A percentile compares a stretch with the other conserved stretches of the same genome.
Conservation (phyloP, 1,284 basidiomycete genomes). For the Cryptococcus neoformans region DNA sequence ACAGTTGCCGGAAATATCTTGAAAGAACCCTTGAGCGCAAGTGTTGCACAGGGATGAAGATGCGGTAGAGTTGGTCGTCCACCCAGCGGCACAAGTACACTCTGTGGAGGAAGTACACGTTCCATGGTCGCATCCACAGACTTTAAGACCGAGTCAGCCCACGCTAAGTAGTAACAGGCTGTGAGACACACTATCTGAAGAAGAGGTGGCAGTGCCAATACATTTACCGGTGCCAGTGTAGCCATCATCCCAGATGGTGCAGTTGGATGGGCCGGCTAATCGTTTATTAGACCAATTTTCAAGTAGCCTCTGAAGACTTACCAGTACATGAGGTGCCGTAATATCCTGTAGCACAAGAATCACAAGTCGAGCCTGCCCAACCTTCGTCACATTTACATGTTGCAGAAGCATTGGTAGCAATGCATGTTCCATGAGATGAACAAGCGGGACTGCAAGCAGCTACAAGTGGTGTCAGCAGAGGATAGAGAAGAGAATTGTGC, state of each 20-base stretch:
- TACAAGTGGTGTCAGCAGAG: slow-evolving; percentile 3
- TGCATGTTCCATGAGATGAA: slow-evolving; percentile 28
- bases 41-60: slow-evolving; percentile 40
- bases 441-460: slow-evolving; percentile 33
- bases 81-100: slow-evolving; percentile 51
- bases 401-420: slow-evolving; percentile 3
- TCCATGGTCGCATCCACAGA: slow-evolving; percentile 50
- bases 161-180: too few species aligned
- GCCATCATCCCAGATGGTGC: slow-evolving; percentile 49
- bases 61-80: slow-evolving; percentile 30
- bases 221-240: slow-evolving; percentile 46
- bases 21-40: slow-evolving; percentile 47
- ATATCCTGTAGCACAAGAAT: slow-evolving; percentile 35
- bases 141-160: slow-evolving; percentile 15
- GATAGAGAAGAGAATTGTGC: too few species aligned
- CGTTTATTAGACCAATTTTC: neutral
- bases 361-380: slow-evolving; percentile 34
- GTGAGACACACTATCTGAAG: slow-evolving; percentile 15
- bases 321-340: slow-evolving; percentile 44
- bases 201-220: slow-evolving; percentile 28
- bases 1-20: slow-evolving; percentile 37
- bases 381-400: slow-evolving; percentile 30
- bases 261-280: slow-evolving; percentile 36
- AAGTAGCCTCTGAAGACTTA: neutral
- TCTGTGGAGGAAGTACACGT: slow-evolving; percentile 35